Percentiles rank a stretch among this genome's conserved stretches.
phyloP scores from a whole-genome alignment of 768 basidiomycete species.

The Tulasnella sp. region DNA sequence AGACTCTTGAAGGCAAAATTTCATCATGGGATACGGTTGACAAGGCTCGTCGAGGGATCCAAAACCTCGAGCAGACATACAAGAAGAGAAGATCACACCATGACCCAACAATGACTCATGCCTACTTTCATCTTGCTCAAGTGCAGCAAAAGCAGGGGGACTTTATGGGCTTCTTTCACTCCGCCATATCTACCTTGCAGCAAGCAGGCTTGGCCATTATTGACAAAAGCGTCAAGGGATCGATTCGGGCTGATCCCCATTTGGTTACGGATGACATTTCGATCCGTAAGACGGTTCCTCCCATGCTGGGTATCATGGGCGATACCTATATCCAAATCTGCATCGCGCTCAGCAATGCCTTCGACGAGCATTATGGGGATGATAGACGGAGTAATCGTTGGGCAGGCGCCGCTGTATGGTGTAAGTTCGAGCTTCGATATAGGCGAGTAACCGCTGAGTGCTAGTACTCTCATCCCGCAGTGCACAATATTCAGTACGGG shows the following conservation, averaged over 20 bases:
- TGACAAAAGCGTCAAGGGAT: conserved; percentile 13
- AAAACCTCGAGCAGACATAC: conserved; percentile 23
- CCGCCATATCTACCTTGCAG: conserved; percentile 2
- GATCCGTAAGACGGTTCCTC: neutral
- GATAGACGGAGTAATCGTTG: neutral
- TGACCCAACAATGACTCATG: conserved; percentile 1
- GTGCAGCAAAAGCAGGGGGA: neutral
- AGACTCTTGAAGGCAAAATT: conserved; percentile 3
- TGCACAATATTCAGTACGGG: neutral
- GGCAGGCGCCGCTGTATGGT: conserved; percentile 6
- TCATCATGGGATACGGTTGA: conserved; percentile 9
- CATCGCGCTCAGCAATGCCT: neutral
- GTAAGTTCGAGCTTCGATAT: conserved; percentile 1
- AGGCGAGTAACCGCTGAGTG: neutral
- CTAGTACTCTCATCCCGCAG: neutral
- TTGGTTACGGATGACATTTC: neutral
- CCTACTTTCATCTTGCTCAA: neutral
- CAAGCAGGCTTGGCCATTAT: conserved; percentile 9
- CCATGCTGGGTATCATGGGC: neutral
- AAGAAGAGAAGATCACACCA: neutral
- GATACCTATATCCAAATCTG: neutral
- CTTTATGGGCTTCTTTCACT: neutral
- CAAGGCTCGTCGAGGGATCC: neutral
- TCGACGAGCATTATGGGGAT: neutral
- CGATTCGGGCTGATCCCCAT: neutral